Evolutionary conservation across 352 stramenopile species (phyloP), one percentile per base, ranked within the genome.

Genomic region (Phytophthora quininea): DNA sequence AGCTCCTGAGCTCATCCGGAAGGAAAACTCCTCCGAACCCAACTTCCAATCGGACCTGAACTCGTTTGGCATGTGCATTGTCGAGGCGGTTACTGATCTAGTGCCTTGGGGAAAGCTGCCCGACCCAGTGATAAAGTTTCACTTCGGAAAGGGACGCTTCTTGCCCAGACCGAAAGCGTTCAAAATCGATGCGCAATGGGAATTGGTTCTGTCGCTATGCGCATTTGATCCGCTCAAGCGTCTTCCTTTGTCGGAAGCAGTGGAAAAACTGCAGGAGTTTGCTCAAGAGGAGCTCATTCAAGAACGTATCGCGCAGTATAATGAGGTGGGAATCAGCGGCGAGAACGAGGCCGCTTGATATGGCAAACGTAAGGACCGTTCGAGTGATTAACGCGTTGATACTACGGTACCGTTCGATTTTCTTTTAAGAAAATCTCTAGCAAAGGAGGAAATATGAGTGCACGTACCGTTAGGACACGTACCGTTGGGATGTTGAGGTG

Each of bases 181-280:
- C 35, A 51, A 33, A 29, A 31, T 14, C 1, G 58, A 57, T 14
- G 37, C 50, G 4, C 53, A 46, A n/a, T 72, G 68, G 68, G 42
- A 10, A 1, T 47, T 76, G 30, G 58, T 69, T 8, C 6, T 29
- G 27, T 33, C 38, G 2, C 64, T 76, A 54, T 68, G 57, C 14
- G 56, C 50, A 47, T 58, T 38, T 9, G 53, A 67, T 4, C 58
- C 69, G 33, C 33, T 37, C 10, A 50, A 62, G 38, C 62, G 62
- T 29, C 43, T 53, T 30, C n/a, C 27, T 10, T 29, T 67, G 51
- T n/a, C 33, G 6, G 33, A 27, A 15, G 40, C 32, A 19, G 30
- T 49, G 7, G 32, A 42, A 19, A 15, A 45, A 30, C 48, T 66
- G 7, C 27, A 53, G 27, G 43, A 43, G 40, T 53, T 66, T 12